phyloP scores from a whole-genome alignment of 1,284 basidiomycete species.

The Leccinum subrobustum region DNA sequence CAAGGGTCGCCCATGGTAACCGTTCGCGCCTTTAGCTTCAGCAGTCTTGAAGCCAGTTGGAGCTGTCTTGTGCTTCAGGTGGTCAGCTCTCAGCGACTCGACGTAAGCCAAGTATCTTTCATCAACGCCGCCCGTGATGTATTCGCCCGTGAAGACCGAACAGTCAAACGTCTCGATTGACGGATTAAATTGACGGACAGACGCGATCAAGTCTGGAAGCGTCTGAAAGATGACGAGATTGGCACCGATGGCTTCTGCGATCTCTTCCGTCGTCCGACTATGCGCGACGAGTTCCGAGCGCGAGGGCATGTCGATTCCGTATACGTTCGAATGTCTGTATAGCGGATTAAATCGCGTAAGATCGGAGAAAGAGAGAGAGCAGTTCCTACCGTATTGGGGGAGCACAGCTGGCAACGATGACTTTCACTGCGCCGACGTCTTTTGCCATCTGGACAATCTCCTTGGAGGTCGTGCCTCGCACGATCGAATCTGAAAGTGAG shows the following conservation, averaged over 20 bases:
- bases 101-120: conserved; percentile 79
- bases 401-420: conserved; percentile 96
- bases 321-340: conserved; percentile 86
- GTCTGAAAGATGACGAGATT: conserved; percentile 98
- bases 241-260: conserved; percentile 88
- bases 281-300: conserved; percentile 92
- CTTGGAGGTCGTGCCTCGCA: conserved; percentile 97
- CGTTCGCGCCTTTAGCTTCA: conserved; percentile 33
- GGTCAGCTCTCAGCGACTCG: conserved; percentile 83
- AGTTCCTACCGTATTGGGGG: conserved; percentile 81
- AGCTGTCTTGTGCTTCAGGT: conserved; percentile 56
- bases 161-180: conserved; percentile 86
- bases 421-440: conserved; percentile 97
- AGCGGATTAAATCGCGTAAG: conserved; percentile 6
- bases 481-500: conserved; percentile 81
- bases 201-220: conserved; percentile 84
- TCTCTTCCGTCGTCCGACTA: conserved; percentile 71
- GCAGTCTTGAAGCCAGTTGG: conserved; percentile 27
- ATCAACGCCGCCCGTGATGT: conserved; percentile 95
- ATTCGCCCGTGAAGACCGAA: conserved; percentile 97
- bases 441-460: conserved; percentile 99
- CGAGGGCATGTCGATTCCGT: conserved; percentile 99
- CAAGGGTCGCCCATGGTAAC: conserved; percentile 21
- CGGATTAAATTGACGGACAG: conserved; percentile 89
- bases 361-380: background rate